Evolutionary conservation across 2,329 filamentous ascomycete species (phyloP), one percentile per base, ranked within the genome.

Genomic region (Microthyrium microscopicum): DNA sequence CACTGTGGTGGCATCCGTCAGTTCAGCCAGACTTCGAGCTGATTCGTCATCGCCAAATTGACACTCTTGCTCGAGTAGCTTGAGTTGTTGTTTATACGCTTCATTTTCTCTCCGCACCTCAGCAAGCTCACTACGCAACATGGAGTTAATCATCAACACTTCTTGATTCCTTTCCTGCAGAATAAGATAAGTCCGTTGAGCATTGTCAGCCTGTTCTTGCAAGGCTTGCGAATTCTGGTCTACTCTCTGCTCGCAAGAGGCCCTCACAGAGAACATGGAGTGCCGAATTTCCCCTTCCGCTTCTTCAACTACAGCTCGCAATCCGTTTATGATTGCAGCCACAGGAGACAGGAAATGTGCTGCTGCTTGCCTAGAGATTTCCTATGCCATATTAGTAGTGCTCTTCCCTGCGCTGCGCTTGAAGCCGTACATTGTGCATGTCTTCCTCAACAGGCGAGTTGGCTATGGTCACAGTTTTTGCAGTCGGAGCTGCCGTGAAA

Each of bases 41-140:
- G 9, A 31, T 17, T 20, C 29, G 21, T 8, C 29, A 31, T 8
- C 29, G 29, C 29, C 15, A 31, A 22, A n/a, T 20, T 22, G 29
- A 31, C 18, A 21, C 18, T 31, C 29, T 21, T 31, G 29, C 17
- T 31, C 29, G 29, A 8, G 29, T 17, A 31, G 11, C 18, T 31
- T 20, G 18, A 31, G 29, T 20, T 31, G 29, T 31, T 31, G 29
- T 31, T 31, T 31, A 31, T 31, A 31, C 11, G 29, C 29, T 31
- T 31, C 17, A 20, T 31, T 31, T 17, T 21, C 11, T 31, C 18
- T 31, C 29, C 29, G 29, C 11, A 31, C 9, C 29, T 31, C 29
- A 20, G 29, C 29, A 31, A 31, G 29, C 18, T 31, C 29, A 15
- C 8, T 31, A 15, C 29, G 29, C 17, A 31, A 20, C 29, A 31